phyloP scores from a whole-genome alignment of 176 grass and related monocot genomes.

The bread wheat (Triticum aestivum) region DNA sequence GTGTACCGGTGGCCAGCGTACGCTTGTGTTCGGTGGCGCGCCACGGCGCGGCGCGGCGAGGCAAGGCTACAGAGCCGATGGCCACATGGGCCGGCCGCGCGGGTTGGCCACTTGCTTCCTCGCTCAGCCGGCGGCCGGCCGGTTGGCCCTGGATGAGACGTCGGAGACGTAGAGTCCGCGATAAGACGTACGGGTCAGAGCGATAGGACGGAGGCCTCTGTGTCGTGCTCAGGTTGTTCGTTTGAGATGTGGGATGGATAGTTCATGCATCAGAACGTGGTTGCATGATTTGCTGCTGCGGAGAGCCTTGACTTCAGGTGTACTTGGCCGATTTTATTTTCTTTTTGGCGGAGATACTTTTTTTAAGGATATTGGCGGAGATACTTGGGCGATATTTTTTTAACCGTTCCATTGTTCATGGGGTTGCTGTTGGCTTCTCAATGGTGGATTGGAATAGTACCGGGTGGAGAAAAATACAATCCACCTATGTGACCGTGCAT shows the following conservation, averaged over 20 bases:
- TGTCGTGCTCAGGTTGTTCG: background rate
- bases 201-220: constrained; percentile 7
- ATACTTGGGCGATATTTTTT: too few species aligned
- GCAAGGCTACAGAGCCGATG: background rate
- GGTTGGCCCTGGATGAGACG: background rate
- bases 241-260: background rate
- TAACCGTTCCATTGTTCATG: background rate
- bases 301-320: constrained; percentile 3
- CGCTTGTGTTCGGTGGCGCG: background rate
- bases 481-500: background rate
- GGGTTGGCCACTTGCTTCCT: background rate
- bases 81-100: constrained; percentile 23
- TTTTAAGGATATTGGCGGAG: too few species aligned
- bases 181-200: background rate
- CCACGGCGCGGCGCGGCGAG: background rate
- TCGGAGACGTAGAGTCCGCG: background rate
- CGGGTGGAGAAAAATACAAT: background rate
- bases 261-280: constrained; percentile 4
- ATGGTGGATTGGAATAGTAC: background rate
- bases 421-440: background rate
- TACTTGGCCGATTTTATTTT: background rate
- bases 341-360: too few species aligned
- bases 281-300: background rate
- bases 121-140: background rate
- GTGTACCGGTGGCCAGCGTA: background rate